Base-by-base conservation (phyloP, 2,329 filamentous ascomycete genomes). In the Ascochyta lentis region DNA sequence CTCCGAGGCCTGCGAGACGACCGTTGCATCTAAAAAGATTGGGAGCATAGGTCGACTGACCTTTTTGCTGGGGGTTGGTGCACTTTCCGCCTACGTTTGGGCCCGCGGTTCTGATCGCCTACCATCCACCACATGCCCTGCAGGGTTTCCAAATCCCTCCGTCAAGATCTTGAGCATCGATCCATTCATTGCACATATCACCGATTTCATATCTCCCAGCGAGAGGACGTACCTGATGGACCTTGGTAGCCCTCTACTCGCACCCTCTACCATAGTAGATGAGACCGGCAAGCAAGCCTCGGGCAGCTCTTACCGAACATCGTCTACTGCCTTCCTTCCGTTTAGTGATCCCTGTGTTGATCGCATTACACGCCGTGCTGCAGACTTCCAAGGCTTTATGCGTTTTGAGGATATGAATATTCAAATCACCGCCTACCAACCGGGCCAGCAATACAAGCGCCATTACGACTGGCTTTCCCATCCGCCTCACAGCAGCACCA, bases 381-480 rank as follows among this genome's bases (percentile, higher is more conserved):
- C 46, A 33, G 38, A 41, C 16, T 49, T 49, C 16, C 46, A 49
- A 26, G 46, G 38, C 38, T 49, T 40, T 29, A 27, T 49, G 13
- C 40, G 26, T 10, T 24, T 38, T 10, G 23, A 27, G 6, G 37
- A 49, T 19, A 49, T 49, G 23, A 49, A 41, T 31, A 15, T 49
- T 16, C 46, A 49, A 24, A 23, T 49, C 12, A 49, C 46, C 16
- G 46, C 38, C 24, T 49, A 49, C 27, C 38, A 49, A 26, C 46
- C 37, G 12, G 46, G 38, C 29, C 46, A 42, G 13, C 24, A 42
- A 23, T 49, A 49, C 27, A 49, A 49, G n/a, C 46, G 42, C 7
- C 46, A 49, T 24, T 49, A 49, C 46, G 46, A 49, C 38, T 49
- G 26, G 23, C 42, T 42, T 19, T n/a, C 37, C 5, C n/a, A n/a